Conservation (phyloP, 2,329 filamentous ascomycete species). For the Exophiala alcalophila region DNA sequence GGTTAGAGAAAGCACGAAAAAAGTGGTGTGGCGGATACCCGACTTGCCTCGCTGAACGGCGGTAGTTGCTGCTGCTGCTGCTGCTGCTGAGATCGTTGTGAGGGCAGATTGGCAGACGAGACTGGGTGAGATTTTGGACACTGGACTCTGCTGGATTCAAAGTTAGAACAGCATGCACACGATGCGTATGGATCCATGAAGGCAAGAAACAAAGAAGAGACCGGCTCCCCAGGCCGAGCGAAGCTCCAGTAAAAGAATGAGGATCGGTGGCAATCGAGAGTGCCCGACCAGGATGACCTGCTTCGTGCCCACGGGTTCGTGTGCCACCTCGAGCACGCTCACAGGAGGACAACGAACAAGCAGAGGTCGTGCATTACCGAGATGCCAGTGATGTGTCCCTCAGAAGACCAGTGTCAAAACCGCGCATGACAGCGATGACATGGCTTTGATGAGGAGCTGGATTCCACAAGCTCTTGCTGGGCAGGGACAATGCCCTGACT, state of each 20-base stretch:
- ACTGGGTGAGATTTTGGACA: constrained; percentile 6
- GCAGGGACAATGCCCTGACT: constrained; percentile 2
- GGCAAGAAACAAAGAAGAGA: constrained; percentile 5
- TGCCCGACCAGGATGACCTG: constrained; percentile 23
- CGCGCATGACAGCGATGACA: constrained; percentile 25
- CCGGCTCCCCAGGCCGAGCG: constrained; percentile 1
- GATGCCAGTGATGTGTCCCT: constrained; percentile 20
- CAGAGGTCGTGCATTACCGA: constrained; percentile 24
- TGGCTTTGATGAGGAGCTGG: constrained; percentile 9
- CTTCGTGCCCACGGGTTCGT: constrained; percentile 20
- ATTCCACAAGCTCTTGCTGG: too few species aligned
- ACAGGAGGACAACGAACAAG: constrained; percentile 17
- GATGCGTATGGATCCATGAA: constrained; percentile 24
- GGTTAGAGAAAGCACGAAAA: constrained; percentile 2
- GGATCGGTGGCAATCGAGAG: constrained; percentile 12
- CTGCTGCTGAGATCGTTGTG: constrained; percentile 10
- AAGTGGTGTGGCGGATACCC: background rate
- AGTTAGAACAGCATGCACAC: constrained; percentile 21
- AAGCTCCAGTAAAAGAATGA: constrained; percentile 5
- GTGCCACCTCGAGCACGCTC: constrained; percentile 17
- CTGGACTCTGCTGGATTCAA: constrained; percentile 11
- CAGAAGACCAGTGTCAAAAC: constrained; percentile 20
- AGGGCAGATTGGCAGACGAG: constrained; percentile 5
- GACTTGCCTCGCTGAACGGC: constrained; percentile 21
- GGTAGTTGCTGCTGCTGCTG: constrained; percentile 23